These are phyloP conservation scores for Monilinia polystroma DNA, from an alignment of 2,329 filamentous ascomycete species.

Conservation along the genomic window DNA sequence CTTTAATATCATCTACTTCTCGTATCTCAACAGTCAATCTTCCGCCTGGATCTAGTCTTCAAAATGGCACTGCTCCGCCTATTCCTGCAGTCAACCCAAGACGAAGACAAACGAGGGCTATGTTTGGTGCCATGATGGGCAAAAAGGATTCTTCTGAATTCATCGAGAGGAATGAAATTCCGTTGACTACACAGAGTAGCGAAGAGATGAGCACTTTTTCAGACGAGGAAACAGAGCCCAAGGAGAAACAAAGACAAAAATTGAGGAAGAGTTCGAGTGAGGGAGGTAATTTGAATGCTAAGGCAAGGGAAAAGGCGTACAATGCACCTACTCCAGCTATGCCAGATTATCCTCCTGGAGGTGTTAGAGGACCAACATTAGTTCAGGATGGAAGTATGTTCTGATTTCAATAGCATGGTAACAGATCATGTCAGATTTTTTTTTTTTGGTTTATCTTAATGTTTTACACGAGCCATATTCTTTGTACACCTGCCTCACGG, in stretches of 20 bases:
- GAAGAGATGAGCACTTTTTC: constrained; percentile 41
- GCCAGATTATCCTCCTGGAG: constrained; percentile 29
- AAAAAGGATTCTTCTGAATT: constrained; percentile 31
- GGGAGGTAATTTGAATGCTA: constrained; percentile 38
- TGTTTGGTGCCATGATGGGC: constrained; percentile 36
- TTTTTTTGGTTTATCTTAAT: constrained; percentile 31
- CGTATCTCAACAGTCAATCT: constrained; percentile 39
- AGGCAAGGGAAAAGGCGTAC: constrained; percentile 33
- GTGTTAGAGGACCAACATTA: neutral
- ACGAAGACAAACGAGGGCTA: constrained; percentile 38
- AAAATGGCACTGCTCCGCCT: constrained; percentile 36
- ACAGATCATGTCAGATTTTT: constrained; percentile 26
- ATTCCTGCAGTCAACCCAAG: constrained; percentile 40
- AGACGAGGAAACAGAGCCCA: constrained; percentile 37
- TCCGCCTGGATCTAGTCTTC: constrained; percentile 36
- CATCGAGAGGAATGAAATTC: constrained; percentile 31
- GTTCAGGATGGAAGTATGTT: constrained; percentile 38
- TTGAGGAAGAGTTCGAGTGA: constrained; percentile 39
- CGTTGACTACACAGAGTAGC: constrained; percentile 36
- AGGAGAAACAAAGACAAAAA: constrained; percentile 27
- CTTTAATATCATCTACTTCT: constrained; percentile 39
- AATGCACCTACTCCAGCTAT: constrained; percentile 37
- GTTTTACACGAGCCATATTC: constrained; percentile 34
- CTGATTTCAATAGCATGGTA: constrained; percentile 26
- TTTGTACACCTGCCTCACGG: constrained; percentile 31